Evolutionary conservation across 2,329 filamentous ascomycete genomes (phyloP), one percentile per base, ranked within the genome.

Genomic region (Exophiala lecanii-corni): DNA sequence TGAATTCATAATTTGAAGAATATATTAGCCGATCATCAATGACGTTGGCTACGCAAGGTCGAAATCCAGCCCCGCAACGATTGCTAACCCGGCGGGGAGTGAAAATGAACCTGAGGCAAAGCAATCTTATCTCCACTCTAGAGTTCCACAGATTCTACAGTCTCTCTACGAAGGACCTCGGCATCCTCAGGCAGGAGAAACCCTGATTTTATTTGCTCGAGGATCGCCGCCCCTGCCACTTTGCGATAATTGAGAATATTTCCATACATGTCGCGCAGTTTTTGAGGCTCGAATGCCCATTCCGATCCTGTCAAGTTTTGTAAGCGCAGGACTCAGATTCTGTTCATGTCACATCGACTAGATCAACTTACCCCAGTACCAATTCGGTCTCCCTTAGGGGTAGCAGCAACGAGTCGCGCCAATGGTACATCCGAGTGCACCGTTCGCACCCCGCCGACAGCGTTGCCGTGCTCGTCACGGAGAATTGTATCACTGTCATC

Each of bases 1-100:
- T n/a, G 25, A 28, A n/a, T 28, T 28, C 25, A 28, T 28, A 28
- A 28, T 28, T 28, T 28, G n/a, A n/a, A n/a, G n/a, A 28, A 28
- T n/a, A n/a, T n/a, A n/a, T n/a, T n/a, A n/a, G n/a, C 25, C 25
- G 25, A 28, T 28, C 25, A n/a, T 9, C 7, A 7, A 28, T 28
- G 25, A 9, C 9, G 25, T n/a, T 28, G 25, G n/a, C n/a, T 7
- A 7, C 25, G 25, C n/a, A 28, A 28, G 7, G 25, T 28, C 25
- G 25, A 28, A 28, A 28, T 28, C 25, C 25, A 28, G n/a, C n/a
- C n/a, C n/a, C n/a, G n/a, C n/a, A n/a, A n/a, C n/a, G n/a, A n/a
- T n/a, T n/a, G n/a, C n/a, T n/a, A n/a, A n/a, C n/a, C n/a, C n/a
- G n/a, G n/a, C n/a, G n/a, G n/a, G n/a, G n/a, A n/a, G n/a, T n/a